These are phyloP conservation scores for Dothistroma pini DNA, from an alignment of 2,329 filamentous ascomycete species.

Conservation along the genomic window DNA sequence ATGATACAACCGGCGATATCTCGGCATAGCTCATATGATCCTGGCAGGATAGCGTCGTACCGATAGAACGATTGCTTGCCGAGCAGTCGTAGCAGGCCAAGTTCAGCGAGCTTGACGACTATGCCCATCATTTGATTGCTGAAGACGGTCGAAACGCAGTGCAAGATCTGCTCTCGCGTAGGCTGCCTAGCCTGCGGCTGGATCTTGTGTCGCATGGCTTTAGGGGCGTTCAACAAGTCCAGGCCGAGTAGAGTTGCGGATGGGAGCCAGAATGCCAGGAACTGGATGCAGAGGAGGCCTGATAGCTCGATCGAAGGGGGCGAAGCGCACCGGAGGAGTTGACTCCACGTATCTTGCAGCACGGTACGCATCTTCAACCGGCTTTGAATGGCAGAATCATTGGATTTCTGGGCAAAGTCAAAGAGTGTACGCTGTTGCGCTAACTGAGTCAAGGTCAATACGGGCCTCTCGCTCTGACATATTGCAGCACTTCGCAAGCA, in stretches of 20 bases:
- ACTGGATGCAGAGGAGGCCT: slow-evolving; percentile 2
- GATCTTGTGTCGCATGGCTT: neutral
- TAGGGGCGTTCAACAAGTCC: neutral
- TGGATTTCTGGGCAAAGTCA: neutral
- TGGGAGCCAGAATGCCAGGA: slow-evolving; percentile 8
- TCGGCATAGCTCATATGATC: neutral
- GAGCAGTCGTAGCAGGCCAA: neutral
- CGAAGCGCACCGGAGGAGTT: neutral
- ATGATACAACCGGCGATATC: slow-evolving; percentile 4
- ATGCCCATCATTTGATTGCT: neutral
- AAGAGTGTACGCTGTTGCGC: too few relatives aligned
- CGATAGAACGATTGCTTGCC: neutral
- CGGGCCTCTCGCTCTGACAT: neutral
- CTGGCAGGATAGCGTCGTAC: neutral
- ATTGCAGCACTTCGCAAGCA: neutral
- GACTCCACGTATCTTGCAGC: neutral
- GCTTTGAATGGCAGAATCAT: neutral
- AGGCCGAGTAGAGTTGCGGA: neutral
- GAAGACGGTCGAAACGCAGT: neutral
- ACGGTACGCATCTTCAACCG: neutral
- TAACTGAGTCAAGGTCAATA: neutral
- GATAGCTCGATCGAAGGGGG: neutral
- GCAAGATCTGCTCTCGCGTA: neutral
- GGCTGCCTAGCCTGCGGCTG: neutral
- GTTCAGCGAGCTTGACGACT: neutral